Conservation (phyloP, 495 filamentous ascomycete species). For the Lepidopterella palustris region DNA sequence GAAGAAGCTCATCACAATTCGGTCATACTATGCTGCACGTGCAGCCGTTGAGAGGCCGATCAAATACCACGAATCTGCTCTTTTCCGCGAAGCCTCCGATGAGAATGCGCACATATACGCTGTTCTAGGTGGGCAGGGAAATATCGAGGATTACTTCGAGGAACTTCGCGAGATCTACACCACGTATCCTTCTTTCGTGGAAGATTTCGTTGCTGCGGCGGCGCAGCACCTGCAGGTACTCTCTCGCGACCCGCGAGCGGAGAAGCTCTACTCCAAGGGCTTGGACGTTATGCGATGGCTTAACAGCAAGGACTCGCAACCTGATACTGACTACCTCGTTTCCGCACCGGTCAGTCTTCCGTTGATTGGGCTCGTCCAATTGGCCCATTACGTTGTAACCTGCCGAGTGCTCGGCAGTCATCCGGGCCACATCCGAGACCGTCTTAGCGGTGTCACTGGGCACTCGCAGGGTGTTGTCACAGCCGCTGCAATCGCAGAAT, state of each 20-base stretch:
- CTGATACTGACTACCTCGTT: slow-evolving; percentile 90
- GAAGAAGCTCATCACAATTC: slow-evolving; percentile 83
- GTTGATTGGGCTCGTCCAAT: slow-evolving; percentile 88
- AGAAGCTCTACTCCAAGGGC: slow-evolving; percentile 93
- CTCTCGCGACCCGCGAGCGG: slow-evolving; percentile 77
- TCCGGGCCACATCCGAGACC: slow-evolving; percentile 76
- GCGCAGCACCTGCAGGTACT: slow-evolving; percentile 77
- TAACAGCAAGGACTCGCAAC: slow-evolving; percentile 74
- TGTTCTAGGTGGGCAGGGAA: slow-evolving; percentile 97
- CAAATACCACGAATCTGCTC: slow-evolving; percentile 83
- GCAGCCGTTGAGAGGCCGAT: slow-evolving; percentile 74
- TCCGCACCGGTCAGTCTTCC: slow-evolving; percentile 97
- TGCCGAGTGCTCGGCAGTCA: slow-evolving; percentile 82
- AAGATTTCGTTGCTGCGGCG: slow-evolving; percentile 69
- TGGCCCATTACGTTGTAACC: slow-evolving; percentile 88
- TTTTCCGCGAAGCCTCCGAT: slow-evolving; percentile 81
- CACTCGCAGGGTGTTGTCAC: slow-evolving; percentile 96
- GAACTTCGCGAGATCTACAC: slow-evolving; percentile 86
- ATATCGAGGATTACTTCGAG: slow-evolving; percentile 98
- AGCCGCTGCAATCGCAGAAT: slow-evolving; percentile 84
- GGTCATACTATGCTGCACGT: slow-evolving; percentile 84
- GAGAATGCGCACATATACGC: slow-evolving; percentile 73
- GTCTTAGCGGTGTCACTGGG: slow-evolving; percentile 80
- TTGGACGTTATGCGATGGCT: slow-evolving; percentile 92
- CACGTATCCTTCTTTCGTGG: slow-evolving; percentile 84